Conservation (phyloP, 352 stramenopile genomes). For the Discostella stelligera region DNA sequence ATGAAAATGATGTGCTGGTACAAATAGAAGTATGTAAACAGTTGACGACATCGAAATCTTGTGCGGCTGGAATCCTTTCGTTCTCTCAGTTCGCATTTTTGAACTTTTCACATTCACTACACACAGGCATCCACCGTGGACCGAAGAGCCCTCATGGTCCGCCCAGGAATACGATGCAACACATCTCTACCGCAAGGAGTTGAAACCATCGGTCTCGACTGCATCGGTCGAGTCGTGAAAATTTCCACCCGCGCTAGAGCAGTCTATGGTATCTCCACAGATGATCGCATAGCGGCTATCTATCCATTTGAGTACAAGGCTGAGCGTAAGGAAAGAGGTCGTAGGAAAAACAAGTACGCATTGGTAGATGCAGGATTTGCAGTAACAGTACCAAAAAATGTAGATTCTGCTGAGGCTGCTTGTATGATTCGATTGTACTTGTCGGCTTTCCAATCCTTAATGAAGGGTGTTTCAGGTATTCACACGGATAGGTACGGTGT, state of each 20-base stretch:
- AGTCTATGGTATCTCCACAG: conserved; percentile 40
- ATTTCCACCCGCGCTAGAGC: conserved; percentile 38
- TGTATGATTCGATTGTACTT: conserved; percentile 41
- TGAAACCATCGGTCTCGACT: conserved; percentile 38
- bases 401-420: conserved; percentile 38
- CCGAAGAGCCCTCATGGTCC: conserved; percentile 27
- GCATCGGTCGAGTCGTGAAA: conserved; percentile 47
- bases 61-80: not conserved
- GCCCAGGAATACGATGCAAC: conserved; percentile 38
- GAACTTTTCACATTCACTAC: not conserved
- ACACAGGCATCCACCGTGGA: conserved; percentile 43
- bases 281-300: conserved; percentile 48
- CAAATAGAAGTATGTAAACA: conserved; percentile 44
- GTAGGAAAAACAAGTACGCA: conserved; percentile 24
- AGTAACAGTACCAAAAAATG: conserved; percentile 38
- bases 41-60: not conserved
- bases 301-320: conserved; percentile 52
- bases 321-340: conserved; percentile 7
- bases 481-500: conserved; percentile 40
- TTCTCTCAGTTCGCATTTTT: not conserved
- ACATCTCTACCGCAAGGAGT: conserved; percentile 24
- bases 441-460: conserved; percentile 51
- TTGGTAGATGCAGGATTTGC: conserved; percentile 42
- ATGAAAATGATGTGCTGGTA: conserved; percentile 54
- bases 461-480: conserved; percentile 24